phyloP scores from a whole-genome alignment of 805 yeast species.

The Tanozyma kutaoensis region DNA sequence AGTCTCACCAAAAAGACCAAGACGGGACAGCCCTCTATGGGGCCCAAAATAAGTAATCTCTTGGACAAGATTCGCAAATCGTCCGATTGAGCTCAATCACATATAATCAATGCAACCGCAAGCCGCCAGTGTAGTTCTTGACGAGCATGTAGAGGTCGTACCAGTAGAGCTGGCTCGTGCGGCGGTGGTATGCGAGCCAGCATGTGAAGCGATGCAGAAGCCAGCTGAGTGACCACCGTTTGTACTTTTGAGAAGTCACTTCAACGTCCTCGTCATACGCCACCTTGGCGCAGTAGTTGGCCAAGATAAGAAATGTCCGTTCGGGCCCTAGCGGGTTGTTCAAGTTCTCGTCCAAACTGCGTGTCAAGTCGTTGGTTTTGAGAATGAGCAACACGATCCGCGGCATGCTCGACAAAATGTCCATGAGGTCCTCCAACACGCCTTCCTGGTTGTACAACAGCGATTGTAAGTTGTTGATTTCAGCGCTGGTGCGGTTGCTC shows the following conservation, averaged over 20 bases:
- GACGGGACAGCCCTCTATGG: constrained; percentile 84
- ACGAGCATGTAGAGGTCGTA: constrained; percentile 19
- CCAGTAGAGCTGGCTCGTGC: constrained; percentile 16
- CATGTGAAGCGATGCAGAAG: constrained; percentile 6
- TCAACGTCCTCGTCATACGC: constrained; percentile 61
- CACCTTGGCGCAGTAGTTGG: constrained; percentile 74
- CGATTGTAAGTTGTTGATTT: constrained; percentile 52
- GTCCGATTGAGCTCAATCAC: no score
- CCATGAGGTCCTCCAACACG: constrained; percentile 64
- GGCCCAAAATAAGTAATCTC: constrained; percentile 68
- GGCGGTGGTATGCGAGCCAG: constrained; percentile 22
- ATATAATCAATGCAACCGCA: no score
- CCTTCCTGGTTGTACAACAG: constrained; percentile 47
- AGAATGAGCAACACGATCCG: constrained; percentile 72
- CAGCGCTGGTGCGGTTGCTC: constrained; percentile 42
- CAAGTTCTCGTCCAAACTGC: constrained; percentile 76
- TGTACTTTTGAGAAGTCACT: constrained; percentile 7
- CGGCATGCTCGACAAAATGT: constrained; percentile 67
- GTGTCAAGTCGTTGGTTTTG: constrained; percentile 87
- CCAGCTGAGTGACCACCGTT: constrained; percentile 9
- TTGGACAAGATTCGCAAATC: constrained; percentile 65
- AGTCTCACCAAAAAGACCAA: constrained; percentile 37
- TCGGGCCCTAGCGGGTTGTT: constrained; percentile 78
- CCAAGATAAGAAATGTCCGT: constrained; percentile 79
- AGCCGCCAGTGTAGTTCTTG: constrained; percentile 1